These are phyloP conservation scores for Boletus sp. DNA, from an alignment of 768 basidiomycete species.

Conservation along the genomic window DNA sequence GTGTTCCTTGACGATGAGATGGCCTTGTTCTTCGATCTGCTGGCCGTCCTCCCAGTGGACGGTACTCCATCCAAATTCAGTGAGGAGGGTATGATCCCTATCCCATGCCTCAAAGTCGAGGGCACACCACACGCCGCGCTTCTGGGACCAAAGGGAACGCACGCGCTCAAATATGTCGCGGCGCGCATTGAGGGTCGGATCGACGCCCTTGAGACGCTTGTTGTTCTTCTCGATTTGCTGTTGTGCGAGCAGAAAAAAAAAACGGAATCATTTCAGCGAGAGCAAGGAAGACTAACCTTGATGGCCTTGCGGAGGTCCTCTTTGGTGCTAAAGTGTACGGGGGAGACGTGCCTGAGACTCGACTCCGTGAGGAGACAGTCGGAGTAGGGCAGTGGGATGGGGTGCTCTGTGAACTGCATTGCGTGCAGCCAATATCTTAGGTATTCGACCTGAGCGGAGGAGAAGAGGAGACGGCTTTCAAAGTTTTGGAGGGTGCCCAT, in stretches of 20 bases:
- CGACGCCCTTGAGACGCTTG: slow-evolving; percentile 66
- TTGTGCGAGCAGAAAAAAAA: not conserved
- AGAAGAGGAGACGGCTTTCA: slow-evolving; percentile 76
- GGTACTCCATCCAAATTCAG: slow-evolving; percentile 79
- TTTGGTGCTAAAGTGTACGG: slow-evolving; percentile 53
- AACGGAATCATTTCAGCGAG: not conserved
- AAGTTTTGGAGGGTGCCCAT: slow-evolving; percentile 73
- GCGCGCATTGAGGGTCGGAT: slow-evolving; percentile 50
- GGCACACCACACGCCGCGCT: slow-evolving; percentile 69
- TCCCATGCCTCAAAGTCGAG: slow-evolving; percentile 88
- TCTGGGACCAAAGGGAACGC: slow-evolving; percentile 58
- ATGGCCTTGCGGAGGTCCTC: slow-evolving; percentile 53
- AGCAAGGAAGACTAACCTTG: slow-evolving; percentile 43
- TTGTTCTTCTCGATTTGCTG: slow-evolving; percentile 80
- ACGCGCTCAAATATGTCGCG: slow-evolving; percentile 67
- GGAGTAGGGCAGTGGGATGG: slow-evolving; percentile 72
- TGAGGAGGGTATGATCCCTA: slow-evolving; percentile 63
- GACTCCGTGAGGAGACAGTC: slow-evolving; percentile 66
- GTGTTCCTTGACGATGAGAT: slow-evolving; percentile 65
- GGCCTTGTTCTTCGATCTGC: slow-evolving; percentile 48
- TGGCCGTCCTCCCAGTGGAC: slow-evolving; percentile 53
- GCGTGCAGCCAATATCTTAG: slow-evolving; percentile 79
- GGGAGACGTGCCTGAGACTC: slow-evolving; percentile 55
- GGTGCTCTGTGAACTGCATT: slow-evolving; percentile 59
- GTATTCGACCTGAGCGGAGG: slow-evolving; percentile 83